Conservation (phyloP, 192 early-diverging fungal genomes). For the Rhizoclosmatium globosum region DNA sequence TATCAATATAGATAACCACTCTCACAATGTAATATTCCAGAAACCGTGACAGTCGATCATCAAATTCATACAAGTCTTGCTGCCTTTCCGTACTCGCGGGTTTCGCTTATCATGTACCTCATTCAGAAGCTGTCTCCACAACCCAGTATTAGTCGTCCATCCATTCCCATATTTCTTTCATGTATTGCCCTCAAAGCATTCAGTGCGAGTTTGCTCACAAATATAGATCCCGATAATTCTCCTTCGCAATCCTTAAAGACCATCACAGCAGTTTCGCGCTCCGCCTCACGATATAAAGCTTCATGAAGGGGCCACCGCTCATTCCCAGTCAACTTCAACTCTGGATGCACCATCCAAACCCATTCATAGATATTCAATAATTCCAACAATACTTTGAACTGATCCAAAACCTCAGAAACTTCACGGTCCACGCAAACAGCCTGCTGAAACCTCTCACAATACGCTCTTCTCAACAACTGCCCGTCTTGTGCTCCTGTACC, state of each 20-base stretch:
- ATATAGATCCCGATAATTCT: neutral
- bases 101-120: neutral
- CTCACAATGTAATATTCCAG: neutral
- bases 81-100: neutral
- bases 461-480: neutral
- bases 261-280: neutral
- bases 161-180: too few species aligned
- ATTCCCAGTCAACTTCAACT: neutral
- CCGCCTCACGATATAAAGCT: neutral
- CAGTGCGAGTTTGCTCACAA: neutral
- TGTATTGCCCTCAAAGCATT: too few species aligned
- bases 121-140: neutral
- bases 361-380: neutral
- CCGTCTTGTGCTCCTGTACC: neutral
- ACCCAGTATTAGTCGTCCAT: neutral
- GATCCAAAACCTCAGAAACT: neutral
- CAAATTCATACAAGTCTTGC: neutral
- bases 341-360: neutral
- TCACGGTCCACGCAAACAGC: neutral
- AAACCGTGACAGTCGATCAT: neutral
- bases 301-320: neutral
- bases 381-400: too few species aligned
- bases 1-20: too few species aligned
- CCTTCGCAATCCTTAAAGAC: conserved; percentile 12
- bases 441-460: neutral